Conservation (phyloP, 495 filamentous ascomycete species). For the Tirmania nivea region DNA sequence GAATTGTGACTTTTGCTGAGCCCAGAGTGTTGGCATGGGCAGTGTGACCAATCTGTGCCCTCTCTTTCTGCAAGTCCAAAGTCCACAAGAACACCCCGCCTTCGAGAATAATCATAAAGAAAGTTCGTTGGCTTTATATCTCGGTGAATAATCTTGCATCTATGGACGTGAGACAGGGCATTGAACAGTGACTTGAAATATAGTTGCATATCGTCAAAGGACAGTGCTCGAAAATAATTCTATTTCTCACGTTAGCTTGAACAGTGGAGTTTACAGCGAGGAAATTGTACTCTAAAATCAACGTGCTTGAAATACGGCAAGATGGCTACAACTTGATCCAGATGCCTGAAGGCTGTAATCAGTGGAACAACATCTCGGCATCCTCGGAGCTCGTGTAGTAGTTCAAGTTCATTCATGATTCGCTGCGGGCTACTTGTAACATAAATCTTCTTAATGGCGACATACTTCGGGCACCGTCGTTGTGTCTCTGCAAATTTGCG, state of each 20-base stretch:
- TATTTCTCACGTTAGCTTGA: background rate
- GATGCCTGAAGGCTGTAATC: slow-evolving; percentile 82
- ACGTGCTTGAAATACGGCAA: slow-evolving; percentile 87
- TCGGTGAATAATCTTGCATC: slow-evolving; percentile 65
- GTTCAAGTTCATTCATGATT: slow-evolving; percentile 90
- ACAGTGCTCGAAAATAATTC: slow-evolving; percentile 80
- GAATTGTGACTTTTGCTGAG: slow-evolving; percentile 21
- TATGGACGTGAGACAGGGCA: slow-evolving; percentile 64
- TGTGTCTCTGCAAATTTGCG: slow-evolving; percentile 5
- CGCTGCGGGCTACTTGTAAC: slow-evolving; percentile 82
- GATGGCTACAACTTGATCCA: slow-evolving; percentile 87
- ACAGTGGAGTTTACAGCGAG: background rate
- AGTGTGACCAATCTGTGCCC: slow-evolving; percentile 49
- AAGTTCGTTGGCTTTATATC: slow-evolving; percentile 99
- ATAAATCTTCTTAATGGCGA: slow-evolving; percentile 98
- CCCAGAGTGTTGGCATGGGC: slow-evolving; percentile 38
- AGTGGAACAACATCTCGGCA: slow-evolving; percentile 75
- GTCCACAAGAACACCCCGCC: slow-evolving; percentile 79
- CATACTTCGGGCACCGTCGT: slow-evolving; percentile 42
- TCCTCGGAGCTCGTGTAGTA: slow-evolving; percentile 72
- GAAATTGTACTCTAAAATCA: slow-evolving; percentile 49
- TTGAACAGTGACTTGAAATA: slow-evolving; percentile 80
- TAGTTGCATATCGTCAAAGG: slow-evolving; percentile 56
- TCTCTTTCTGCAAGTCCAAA: slow-evolving; percentile 80
- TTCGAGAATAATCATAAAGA: slow-evolving; percentile 64